A percentile compares a stretch with the other conserved stretches of the same genome.
phyloP scores from a whole-genome alignment of 805 yeast species.

The Starmerella floricola region DNA sequence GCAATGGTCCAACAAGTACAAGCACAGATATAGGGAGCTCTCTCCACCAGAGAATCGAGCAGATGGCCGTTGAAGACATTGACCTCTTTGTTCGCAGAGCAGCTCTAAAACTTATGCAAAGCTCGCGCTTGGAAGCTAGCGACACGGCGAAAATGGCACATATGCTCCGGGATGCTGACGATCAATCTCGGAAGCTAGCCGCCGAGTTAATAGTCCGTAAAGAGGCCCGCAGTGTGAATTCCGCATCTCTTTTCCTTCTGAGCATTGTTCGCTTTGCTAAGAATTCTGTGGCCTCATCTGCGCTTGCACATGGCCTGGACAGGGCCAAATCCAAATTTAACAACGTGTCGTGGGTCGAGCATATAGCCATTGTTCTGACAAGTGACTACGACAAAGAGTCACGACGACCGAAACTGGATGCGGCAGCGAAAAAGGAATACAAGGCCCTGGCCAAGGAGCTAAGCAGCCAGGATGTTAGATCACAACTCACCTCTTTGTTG shows the following conservation, averaged over 20 bases:
- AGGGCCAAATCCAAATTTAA: too few species aligned
- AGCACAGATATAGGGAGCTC: too few species aligned
- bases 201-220: constrained; percentile 6
- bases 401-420: not conserved
- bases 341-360: not conserved
- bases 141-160: not conserved
- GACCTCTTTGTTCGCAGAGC: constrained; percentile 17
- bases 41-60: constrained; percentile 1
- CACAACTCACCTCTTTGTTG: not conserved
- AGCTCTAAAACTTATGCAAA: constrained; percentile 8
- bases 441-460: not conserved
- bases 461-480: not conserved
- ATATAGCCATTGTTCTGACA: constrained; percentile 1
- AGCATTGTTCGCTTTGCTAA: not conserved
- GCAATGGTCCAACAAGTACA: too few species aligned
- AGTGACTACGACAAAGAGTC: constrained; percentile 1
- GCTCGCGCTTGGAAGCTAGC: not conserved
- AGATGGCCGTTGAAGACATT: constrained; percentile 16
- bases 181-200: constrained; percentile 6
- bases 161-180: constrained; percentile 7
- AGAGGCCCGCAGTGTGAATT: not conserved
- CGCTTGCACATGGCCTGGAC: not conserved
- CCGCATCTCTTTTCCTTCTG: not conserved
- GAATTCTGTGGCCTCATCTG: not conserved
- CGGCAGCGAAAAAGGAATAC: not conserved